Evolutionary conservation across 2,329 filamentous ascomycete species (phyloP).

Genomic region (Hymenoscyphus repandus): DNA sequence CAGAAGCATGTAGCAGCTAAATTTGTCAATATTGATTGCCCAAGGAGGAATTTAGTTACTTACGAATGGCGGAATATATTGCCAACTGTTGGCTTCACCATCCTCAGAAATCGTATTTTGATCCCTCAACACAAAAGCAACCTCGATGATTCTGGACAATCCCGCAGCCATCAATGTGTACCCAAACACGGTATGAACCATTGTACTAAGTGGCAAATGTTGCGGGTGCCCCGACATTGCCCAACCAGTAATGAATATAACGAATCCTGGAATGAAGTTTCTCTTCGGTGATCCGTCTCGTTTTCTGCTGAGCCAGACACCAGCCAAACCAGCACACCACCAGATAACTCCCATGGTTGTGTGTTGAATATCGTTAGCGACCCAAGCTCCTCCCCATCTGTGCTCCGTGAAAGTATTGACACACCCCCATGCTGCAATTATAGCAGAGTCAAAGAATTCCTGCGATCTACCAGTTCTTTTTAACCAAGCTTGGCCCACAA

Average conservation of each 20-base stretch:
- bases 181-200: slow-evolving; percentile 84
- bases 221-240: slow-evolving; percentile 93
- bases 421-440: slow-evolving; percentile 93
- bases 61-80: slow-evolving; percentile 66
- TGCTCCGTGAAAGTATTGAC: slow-evolving; percentile 99
- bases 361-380: slow-evolving; percentile 91
- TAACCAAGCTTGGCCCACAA: slow-evolving; percentile 87
- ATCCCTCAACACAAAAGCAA: slow-evolving; percentile 81
- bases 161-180: slow-evolving; percentile 94
- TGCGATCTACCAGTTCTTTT: slow-evolving; percentile 78
- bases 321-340: slow-evolving; percentile 90
- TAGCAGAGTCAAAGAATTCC: slow-evolving; percentile 89
- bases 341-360: slow-evolving; percentile 99
- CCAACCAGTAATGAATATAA: slow-evolving; percentile 90
- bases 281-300: slow-evolving; percentile 81
- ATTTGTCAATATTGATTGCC: slow-evolving; percentile 23
- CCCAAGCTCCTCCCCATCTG: slow-evolving; percentile 85
- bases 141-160: slow-evolving; percentile 78
- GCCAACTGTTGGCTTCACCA: slow-evolving; percentile 68
- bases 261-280: slow-evolving; percentile 88
- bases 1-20: slow-evolving; percentile 82
- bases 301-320: slow-evolving; percentile 85
- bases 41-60: slow-evolving; percentile 35
- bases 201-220: slow-evolving; percentile 73
- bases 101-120: slow-evolving; percentile 58